These are phyloP conservation scores for Cryphonectria radicalis DNA, from an alignment of 2,329 filamentous ascomycete genomes.

Conservation along the genomic window DNA sequence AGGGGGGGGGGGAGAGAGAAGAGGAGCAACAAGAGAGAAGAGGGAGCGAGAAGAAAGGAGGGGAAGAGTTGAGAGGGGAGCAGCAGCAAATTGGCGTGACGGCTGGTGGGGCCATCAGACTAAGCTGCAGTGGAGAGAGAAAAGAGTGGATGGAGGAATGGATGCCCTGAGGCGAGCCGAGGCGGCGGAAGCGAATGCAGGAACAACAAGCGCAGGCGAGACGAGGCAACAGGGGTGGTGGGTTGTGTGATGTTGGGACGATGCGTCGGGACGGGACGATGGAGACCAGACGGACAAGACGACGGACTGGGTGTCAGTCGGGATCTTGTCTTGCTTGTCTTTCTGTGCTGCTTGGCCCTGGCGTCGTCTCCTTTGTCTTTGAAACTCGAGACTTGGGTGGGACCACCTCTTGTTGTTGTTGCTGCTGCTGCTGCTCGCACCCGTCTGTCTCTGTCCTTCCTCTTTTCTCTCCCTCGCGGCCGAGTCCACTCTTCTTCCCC, in stretches of 20 bases:
- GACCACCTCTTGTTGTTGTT: neutral
- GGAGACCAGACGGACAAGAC: neutral
- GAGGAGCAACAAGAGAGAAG: no score
- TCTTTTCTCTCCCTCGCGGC: no score
- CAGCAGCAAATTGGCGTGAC: neutral
- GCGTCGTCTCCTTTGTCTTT: neutral
- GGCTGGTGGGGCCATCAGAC: neutral
- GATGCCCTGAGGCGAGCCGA: conserved; percentile 16
- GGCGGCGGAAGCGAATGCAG: conserved; percentile 20
- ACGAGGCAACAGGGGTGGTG: conserved; percentile 7
- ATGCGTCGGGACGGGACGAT: conserved; percentile 27
- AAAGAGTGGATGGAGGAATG: neutral
- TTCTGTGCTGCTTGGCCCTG: neutral
- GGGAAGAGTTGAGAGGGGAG: neutral
- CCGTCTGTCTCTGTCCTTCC: neutral
- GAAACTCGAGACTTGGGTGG: no score
- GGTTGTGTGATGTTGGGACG: conserved; percentile 8
- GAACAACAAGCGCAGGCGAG: conserved; percentile 15
- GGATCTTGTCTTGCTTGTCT: neutral
- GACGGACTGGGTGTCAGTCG: neutral
- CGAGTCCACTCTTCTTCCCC: no score
- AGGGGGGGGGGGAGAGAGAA: no score
- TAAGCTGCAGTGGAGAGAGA: neutral
- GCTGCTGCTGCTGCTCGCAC: no score
- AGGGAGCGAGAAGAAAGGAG: no score